phyloP scores from a whole-genome alignment of 148 eudicot genomes.

The Nyssa sinensis region DNA sequence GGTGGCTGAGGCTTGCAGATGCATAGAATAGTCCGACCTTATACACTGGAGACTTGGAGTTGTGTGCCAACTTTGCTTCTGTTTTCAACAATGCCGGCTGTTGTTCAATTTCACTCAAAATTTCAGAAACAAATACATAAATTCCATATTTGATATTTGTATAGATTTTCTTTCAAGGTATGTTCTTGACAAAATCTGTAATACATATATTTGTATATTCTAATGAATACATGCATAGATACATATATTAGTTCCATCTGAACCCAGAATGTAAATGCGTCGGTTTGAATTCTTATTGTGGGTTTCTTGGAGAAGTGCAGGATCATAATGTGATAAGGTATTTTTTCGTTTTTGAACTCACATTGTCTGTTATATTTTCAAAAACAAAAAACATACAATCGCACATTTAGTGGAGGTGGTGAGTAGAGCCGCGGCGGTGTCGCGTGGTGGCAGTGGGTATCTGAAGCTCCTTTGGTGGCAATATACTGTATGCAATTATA shows the following conservation, averaged over 20 bases:
- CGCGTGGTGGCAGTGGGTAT: not conserved
- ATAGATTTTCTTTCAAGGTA: not conserved
- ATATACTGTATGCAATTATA: too few relatives aligned
- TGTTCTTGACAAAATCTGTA: not conserved
- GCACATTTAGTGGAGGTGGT: not conserved
- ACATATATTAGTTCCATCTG: not conserved
- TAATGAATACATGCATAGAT: too few relatives aligned
- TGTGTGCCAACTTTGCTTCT: not conserved
- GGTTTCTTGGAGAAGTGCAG: not conserved
- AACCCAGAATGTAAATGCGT: not conserved
- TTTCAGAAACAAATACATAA: not conserved
- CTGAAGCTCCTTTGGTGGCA: not conserved
- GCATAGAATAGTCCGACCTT: not conserved
- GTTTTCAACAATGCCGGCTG: not conserved
- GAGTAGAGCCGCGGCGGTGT: too few relatives aligned
- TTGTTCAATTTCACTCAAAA: not conserved
- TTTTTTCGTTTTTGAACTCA: too few relatives aligned
- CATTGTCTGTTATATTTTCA: too few relatives aligned
- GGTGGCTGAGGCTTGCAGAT: not conserved
- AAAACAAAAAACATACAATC: not conserved
- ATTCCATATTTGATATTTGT: too few relatives aligned
- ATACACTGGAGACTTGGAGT: not conserved
- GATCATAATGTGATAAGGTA: too few relatives aligned
- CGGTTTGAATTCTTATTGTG: not conserved
- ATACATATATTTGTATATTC: too few relatives aligned